Base-by-base conservation (phyloP, 1,284 basidiomycete species). In the Marasmius oreades region DNA sequence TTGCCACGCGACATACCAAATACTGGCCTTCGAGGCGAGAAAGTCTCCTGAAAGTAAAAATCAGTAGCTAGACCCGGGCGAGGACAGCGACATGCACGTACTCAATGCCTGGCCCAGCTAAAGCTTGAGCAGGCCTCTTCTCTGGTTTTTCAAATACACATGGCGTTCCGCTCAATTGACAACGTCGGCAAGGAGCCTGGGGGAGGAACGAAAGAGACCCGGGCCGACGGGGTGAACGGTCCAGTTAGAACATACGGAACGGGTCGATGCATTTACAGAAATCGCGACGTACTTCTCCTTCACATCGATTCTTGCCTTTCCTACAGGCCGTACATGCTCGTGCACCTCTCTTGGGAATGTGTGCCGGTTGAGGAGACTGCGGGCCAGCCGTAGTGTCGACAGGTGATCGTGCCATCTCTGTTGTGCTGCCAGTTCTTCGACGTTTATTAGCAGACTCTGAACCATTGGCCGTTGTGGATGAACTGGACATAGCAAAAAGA, bases 111-210 rank as follows among this genome's bases (percentile, higher is more conserved):
- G 85, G 80, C 45, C 75, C 79, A 53, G 85, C 76, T 62, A 85
- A 73, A 6, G 74, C 73, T 60, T 85, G 84, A 1, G 74, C 74
- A 66, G 77, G 79, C 75, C 92, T 93, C 77, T 88, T 92, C 71
- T 93, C 88, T 64, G 92, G 92, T 71, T 95, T 96, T 72, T 95
- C 95, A 70, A 95, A 97, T 47, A 97, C 75, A 67, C 94, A 97
- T 34, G 81, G 80, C 10, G 86, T 88, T 11, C 91, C 90, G 67
- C 88, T 92, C 51, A 90, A 77, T 64, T 90, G 83, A 76, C 94
- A 97, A 55, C 94, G 86, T 73, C 90, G 86, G 79, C 95, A 94
- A 61, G 92, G 90, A 73, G 89, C 80, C 88, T 93, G 69, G 64
- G 63, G 64, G 69, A 62, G 59, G 46, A 67, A 39, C 34, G 33